Evolutionary conservation across 225 moss, liverwort and hornwort species (phyloP).

Genomic region (Sphagnum contortum): DNA sequence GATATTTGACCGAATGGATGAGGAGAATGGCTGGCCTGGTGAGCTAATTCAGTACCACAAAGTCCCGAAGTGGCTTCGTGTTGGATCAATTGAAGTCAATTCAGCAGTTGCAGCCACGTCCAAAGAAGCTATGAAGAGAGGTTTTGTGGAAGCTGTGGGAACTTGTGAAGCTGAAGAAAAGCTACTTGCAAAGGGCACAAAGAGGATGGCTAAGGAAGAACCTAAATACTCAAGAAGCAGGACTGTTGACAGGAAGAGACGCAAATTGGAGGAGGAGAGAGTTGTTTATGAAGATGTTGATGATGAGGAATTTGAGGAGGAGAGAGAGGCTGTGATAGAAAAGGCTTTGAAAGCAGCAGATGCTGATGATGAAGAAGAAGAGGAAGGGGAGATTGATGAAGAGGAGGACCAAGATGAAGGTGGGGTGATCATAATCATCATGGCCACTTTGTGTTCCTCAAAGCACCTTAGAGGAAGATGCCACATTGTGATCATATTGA

Average conservation of each 20-base stretch:
- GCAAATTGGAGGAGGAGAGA: slow-evolving; percentile 44
- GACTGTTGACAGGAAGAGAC: slow-evolving; percentile 28
- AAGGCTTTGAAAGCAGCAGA: slow-evolving; percentile 69
- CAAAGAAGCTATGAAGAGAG: slow-evolving; percentile 87
- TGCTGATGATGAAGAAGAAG: slow-evolving; percentile 47
- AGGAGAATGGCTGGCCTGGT: slow-evolving; percentile 82
- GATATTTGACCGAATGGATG: slow-evolving; percentile 97
- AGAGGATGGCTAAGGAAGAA: slow-evolving; percentile 32
- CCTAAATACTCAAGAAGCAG: slow-evolving; percentile 12
- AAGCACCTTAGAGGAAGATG: no score
- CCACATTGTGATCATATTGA: no score
- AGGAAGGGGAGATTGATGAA: slow-evolving; percentile 60
- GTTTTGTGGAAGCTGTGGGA: slow-evolving; percentile 77
- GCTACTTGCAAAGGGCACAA: slow-evolving; percentile 56
- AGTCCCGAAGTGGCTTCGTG: slow-evolving; percentile 88
- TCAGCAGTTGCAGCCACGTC: slow-evolving; percentile 93
- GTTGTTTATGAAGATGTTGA: slow-evolving; percentile 47
- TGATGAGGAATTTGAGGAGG: slow-evolving; percentile 52
- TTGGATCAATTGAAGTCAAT: slow-evolving; percentile 88
- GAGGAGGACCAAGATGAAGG: slow-evolving; percentile 58
- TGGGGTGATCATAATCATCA: neutral
- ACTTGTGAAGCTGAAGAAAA: slow-evolving; percentile 89
- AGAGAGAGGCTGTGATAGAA: slow-evolving; percentile 58
- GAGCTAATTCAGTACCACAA: slow-evolving; percentile 69
- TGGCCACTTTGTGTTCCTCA: no score